Conservation (phyloP, 2,329 filamentous ascomycete species). For the Tolypocladium ovalisporum region DNA sequence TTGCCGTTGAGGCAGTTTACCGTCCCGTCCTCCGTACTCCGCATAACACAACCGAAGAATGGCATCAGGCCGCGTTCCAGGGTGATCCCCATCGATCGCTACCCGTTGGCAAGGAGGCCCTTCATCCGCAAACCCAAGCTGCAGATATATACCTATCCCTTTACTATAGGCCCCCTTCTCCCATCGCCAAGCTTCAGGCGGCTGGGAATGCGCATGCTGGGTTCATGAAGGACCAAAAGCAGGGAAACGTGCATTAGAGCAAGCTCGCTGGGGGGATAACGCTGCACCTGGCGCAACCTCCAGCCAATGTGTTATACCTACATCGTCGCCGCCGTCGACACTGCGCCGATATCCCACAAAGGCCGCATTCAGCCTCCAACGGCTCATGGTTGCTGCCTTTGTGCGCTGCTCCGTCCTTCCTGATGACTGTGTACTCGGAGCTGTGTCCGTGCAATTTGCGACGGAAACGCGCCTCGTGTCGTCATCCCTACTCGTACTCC, state of each 20-base stretch:
- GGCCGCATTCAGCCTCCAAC: neutral
- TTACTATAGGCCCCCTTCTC: neutral
- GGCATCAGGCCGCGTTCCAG: neutral
- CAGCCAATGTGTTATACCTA: neutral
- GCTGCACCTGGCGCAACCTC: neutral
- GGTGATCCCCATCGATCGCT: neutral
- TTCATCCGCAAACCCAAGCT: neutral
- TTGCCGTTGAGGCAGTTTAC: neutral
- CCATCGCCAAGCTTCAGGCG: neutral
- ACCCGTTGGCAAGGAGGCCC: neutral
- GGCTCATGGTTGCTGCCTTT: neutral
- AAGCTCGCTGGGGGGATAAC: neutral
- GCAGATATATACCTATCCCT: neutral
- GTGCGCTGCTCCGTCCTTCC: neutral
- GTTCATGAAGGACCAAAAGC: too few relatives aligned
- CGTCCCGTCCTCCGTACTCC: neutral
- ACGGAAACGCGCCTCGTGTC: neutral
- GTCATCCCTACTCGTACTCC: neutral
- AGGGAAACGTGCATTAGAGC: neutral
- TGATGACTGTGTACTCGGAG: neutral
- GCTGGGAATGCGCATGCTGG: neutral
- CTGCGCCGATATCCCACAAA: neutral
- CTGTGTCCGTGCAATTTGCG: neutral
- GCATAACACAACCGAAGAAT: neutral
- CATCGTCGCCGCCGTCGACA: neutral